Conservation (phyloP, 441 rosid species). For the Geranium incanum region DNA sequence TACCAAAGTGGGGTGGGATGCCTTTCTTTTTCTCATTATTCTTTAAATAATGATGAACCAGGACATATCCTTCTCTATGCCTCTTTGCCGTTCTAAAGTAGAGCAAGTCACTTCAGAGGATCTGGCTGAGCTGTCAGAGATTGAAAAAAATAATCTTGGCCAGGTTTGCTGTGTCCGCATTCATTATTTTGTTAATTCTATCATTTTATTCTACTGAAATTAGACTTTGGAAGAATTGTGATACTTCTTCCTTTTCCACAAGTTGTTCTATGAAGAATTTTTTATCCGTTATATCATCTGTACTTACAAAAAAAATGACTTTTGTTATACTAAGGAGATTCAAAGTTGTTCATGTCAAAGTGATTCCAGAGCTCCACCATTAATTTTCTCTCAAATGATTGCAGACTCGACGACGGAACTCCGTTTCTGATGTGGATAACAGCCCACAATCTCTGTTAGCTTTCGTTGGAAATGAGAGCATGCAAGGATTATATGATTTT, state of each 20-base stretch:
- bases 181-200: constrained; percentile 13
- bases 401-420: constrained; percentile 59
- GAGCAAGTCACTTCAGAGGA: constrained; percentile 77
- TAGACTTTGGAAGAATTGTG: background rate
- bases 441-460: constrained; percentile 80
- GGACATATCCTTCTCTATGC: constrained; percentile 88
- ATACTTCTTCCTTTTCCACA: constrained; percentile 8
- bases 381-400: constrained; percentile 22
- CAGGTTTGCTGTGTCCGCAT: constrained; percentile 51
- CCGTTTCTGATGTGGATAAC: constrained; percentile 62
- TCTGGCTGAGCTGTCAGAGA: constrained; percentile 86
- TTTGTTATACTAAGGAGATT: background rate
- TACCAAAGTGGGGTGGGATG: constrained; percentile 4
- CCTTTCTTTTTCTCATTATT: constrained; percentile 16
- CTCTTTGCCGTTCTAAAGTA: constrained; percentile 77
- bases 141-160: constrained; percentile 84
- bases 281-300: background rate
- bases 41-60: constrained; percentile 20
- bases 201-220: background rate
- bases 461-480: constrained; percentile 50
- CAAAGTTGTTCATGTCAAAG: background rate
- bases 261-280: constrained; percentile 1
- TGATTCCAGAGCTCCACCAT: background rate
- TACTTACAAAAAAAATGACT: background rate
- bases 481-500: constrained; percentile 76